Base-by-base conservation (phyloP, 2,329 filamentous ascomycete genomes). In the Alternaria infectoria region DNA sequence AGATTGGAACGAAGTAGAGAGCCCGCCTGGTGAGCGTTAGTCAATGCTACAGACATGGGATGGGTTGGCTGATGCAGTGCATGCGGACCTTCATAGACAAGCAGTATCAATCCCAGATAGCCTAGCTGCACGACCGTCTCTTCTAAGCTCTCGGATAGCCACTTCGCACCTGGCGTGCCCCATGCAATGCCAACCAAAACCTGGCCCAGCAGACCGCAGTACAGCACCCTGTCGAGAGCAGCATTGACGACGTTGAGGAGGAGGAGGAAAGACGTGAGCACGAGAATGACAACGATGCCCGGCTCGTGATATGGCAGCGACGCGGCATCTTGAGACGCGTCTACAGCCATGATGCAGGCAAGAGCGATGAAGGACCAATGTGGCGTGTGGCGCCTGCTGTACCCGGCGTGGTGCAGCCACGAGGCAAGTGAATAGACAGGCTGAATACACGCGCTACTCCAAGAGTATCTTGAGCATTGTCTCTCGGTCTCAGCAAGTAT, bases 131-230 rank as follows among this genome's bases (percentile, higher is more conserved):
- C 85, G 26, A 91, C 82, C 0, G 83, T 82, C 17, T 84, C 72
- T 77, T 93, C 84, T 2, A 83, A 77, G 5, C 84, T 80, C 0
- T 60, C 19, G 0, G 82, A 81, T 0, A 94, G 83, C 85, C 86
- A 89, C 74, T 86, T 83, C 4, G 83, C 86, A 1, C 89, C 90
- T 0, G 91, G 91, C 0, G 85, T 85, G 9, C 91, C 91, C 86
- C 87, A 94, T 9, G 88, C 86, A 9, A 93, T 85, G 12, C 91
- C 91, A 17, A 93, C 76, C 8, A 93, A 81, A 13, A 94, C 84
- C 70, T 94, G 90, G 1, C 90, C 91, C 7, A 93, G 80, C 0
- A 93, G 84, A 0, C 91, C 91, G 71, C 90, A 93, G 74, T 90
- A 92, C 0, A 92, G 72, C 0, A 87, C 68, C 13, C 79, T 82